Percentiles rank a stretch among this genome's conserved stretches.
Conservation (phyloP, 768 basidiomycete species). For the Postia placenta region DNA sequence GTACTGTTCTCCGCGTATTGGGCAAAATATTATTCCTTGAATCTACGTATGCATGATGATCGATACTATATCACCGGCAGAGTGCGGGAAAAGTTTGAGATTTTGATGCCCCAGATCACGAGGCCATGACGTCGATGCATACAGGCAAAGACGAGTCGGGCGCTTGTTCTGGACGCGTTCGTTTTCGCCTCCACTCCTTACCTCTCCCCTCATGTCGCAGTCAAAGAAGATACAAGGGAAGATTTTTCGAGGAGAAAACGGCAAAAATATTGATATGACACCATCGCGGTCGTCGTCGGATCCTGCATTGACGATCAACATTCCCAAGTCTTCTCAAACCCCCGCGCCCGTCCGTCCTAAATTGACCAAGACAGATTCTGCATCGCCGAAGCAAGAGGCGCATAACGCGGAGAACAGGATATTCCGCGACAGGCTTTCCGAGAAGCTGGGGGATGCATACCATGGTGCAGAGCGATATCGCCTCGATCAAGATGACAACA, state of each 20-base stretch:
- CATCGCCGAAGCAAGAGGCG: slow-evolving; percentile 10
- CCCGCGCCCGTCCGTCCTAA: slow-evolving; percentile 39
- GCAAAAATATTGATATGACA: slow-evolving; percentile 19
- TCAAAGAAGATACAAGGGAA: slow-evolving; percentile 67
- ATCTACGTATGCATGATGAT: no score
- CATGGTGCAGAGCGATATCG: slow-evolving; percentile 79
- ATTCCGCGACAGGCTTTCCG: slow-evolving; percentile 62
- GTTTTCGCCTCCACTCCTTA: slow-evolving; percentile 3
- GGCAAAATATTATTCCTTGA: neutral
- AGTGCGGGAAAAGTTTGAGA: neutral
- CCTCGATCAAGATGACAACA: slow-evolving; percentile 74
- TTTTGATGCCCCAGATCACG: neutral
- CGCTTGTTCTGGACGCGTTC: neutral
- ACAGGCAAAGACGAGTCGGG: neutral
- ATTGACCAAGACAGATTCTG: slow-evolving; percentile 18
- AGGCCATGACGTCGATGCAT: neutral
- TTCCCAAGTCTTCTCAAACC: slow-evolving; percentile 48
- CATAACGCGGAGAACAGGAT: slow-evolving; percentile 16
- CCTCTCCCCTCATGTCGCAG: slow-evolving; percentile 35
- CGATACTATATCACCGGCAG: no score
- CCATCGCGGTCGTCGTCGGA: slow-evolving; percentile 22
- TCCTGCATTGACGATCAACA: slow-evolving; percentile 54
- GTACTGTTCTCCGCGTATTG: neutral
- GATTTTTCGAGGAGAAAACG: slow-evolving; percentile 49
- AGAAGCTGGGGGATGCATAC: slow-evolving; percentile 64